Percentiles rank a stretch among this genome's conserved stretches.
Evolutionary conservation across 2,329 filamentous ascomycete genomes (phyloP).

Genomic region (Arthrinium phaeospermum): DNA sequence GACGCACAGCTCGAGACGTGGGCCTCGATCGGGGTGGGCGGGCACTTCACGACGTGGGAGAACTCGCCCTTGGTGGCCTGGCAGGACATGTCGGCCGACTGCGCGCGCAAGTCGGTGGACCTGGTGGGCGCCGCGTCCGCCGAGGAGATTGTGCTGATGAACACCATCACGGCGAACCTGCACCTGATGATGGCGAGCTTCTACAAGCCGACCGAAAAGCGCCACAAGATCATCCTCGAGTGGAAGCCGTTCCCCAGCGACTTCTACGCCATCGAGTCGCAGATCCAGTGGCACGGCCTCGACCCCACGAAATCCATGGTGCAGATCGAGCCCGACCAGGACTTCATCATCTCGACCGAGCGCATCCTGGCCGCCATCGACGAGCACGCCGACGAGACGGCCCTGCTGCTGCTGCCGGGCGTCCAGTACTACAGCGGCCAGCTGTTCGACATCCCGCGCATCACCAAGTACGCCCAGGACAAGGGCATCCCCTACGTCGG

Average conservation of each 20-base stretch:
- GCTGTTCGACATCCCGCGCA: conserved; percentile 79
- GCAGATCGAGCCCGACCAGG: conserved; percentile 69
- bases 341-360: conserved; percentile 70
- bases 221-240: conserved; percentile 85
- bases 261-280: conserved; percentile 84
- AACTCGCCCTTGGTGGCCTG: conserved; percentile 74
- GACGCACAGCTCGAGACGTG: conserved; percentile 82
- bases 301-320: conserved; percentile 73
- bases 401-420: conserved; percentile 80
- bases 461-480: conserved; percentile 77
- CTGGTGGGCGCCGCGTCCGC: conserved; percentile 74
- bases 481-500: conserved; percentile 73
- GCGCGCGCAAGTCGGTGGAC: conserved; percentile 71
- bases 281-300: conserved; percentile 74
- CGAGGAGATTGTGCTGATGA: conserved; percentile 90
- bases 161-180: conserved; percentile 81
- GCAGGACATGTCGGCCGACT: conserved; percentile 79
- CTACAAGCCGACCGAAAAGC: conserved; percentile 69
- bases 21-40: conserved; percentile 83
- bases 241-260: conserved; percentile 91
- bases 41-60: conserved; percentile 75
- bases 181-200: conserved; percentile 86
- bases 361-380: conserved; percentile 77
- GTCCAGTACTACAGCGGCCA: conserved; percentile 95
- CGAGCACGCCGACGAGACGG: conserved; percentile 72